phyloP scores from a whole-genome alignment of 176 grass and related monocot species.

The Eleusine indica region DNA sequence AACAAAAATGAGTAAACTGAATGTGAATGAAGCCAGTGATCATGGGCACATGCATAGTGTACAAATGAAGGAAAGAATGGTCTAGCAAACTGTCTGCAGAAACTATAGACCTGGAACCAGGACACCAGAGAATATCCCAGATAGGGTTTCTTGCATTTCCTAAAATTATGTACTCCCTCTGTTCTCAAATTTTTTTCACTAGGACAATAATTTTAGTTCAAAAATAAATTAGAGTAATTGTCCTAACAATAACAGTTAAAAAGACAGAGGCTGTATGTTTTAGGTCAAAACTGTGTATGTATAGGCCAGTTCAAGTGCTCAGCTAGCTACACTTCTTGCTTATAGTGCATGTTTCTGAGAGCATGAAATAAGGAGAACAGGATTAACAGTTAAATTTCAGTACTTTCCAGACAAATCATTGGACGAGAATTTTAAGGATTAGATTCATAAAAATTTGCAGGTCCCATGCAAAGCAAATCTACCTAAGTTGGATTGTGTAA shows the following conservation, averaged over 20 bases:
- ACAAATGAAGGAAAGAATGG: background rate
- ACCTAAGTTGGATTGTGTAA: slow-evolving; percentile 11
- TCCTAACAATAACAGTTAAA: too few relatives aligned
- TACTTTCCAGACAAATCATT: slow-evolving; percentile 1
- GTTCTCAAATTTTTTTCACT: too few relatives aligned
- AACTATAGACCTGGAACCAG: slow-evolving; percentile 30
- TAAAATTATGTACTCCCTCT: background rate
- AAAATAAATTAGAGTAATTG: too few relatives aligned
- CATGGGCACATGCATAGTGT: background rate
- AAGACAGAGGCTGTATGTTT: too few relatives aligned
- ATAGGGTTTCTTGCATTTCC: background rate
- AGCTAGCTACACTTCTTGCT: slow-evolving; percentile 16
- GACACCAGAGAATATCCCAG: background rate
- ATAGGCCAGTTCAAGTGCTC: background rate
- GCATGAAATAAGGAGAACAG: background rate
- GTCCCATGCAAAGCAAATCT: background rate
- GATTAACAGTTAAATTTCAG: background rate
- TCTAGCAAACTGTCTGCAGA: background rate
- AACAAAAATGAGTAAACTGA: background rate
- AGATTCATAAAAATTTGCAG: slow-evolving; percentile 14
- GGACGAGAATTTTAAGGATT: slow-evolving; percentile 8
- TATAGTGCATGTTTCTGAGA: background rate
- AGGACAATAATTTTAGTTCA: too few relatives aligned
- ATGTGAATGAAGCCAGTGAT: slow-evolving; percentile 28
- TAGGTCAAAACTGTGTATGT: background rate